phyloP scores from a whole-genome alignment of 768 basidiomycete genomes.

The Infundibulicybe gibba region DNA sequence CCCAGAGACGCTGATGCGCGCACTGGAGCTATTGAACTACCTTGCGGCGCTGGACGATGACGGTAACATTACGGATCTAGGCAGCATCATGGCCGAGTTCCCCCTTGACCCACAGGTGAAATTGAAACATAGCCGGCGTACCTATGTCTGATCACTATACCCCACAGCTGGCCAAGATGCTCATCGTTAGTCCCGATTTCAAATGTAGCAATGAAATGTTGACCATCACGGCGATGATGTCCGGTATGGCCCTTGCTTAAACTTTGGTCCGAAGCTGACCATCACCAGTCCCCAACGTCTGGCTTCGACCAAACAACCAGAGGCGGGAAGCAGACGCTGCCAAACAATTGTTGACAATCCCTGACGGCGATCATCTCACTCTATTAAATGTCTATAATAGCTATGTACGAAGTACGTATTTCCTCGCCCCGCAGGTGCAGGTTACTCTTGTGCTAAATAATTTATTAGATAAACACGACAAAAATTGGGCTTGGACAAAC shows the following conservation, averaged over 20 bases:
- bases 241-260: conserved; percentile 47
- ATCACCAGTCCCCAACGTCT: conserved; percentile 81
- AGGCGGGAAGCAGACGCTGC: conserved; percentile 91
- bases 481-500: conserved; percentile 89
- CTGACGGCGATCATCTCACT: conserved; percentile 95
- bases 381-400: conserved; percentile 94
- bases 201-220: conserved; percentile 94
- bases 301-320: conserved; percentile 85
- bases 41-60: conserved; percentile 93
- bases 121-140: background rate
- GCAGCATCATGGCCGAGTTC: conserved; percentile 95
- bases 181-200: conserved; percentile 93
- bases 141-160: conserved; percentile 1
- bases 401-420: conserved; percentile 70
- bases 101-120: conserved; percentile 94
- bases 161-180: conserved; percentile 80
- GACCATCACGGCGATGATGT: conserved; percentile 95
- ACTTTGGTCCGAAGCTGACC: background rate
- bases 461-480: conserved; percentile 65
- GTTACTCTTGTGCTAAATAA: background rate
- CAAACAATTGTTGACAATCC: conserved; percentile 83
- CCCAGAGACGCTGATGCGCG: conserved; percentile 96
- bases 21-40: conserved; percentile 90
- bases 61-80: conserved; percentile 83
- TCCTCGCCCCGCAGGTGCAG: background rate